A percentile compares a stretch with the other conserved stretches of the same genome.
Conservation (phyloP, 177 flowering plant genomes). For the Vitis hybrid region DNA sequence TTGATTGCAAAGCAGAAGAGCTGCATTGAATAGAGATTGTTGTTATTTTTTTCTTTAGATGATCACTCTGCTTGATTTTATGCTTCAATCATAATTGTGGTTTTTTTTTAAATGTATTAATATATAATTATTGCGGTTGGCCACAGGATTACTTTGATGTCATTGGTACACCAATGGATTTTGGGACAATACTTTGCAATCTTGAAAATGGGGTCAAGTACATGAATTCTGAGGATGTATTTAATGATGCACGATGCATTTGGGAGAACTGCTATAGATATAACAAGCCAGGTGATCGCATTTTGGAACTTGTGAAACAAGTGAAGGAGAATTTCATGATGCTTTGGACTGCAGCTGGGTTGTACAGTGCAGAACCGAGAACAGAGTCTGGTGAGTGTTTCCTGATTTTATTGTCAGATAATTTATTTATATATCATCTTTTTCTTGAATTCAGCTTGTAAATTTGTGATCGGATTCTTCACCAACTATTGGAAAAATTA, state of each 20-base stretch:
- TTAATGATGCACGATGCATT: slow-evolving; percentile 81
- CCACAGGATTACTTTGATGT: slow-evolving; percentile 93
- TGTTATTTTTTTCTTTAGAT: too few relatives aligned
- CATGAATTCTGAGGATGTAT: slow-evolving; percentile 79
- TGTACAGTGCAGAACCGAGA: slow-evolving; percentile 48
- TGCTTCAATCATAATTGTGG: too few relatives aligned
- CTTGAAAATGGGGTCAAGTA: slow-evolving; percentile 75
- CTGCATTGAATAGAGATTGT: too few relatives aligned
- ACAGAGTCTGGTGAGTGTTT: slow-evolving; percentile 48
- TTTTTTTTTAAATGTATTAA: too few relatives aligned
- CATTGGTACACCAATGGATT: slow-evolving; percentile 96
- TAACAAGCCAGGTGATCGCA: slow-evolving; percentile 91
- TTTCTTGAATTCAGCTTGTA: too few relatives aligned
- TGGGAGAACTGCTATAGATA: slow-evolving; percentile 93
- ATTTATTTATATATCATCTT: too few relatives aligned
- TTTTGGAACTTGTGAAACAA: slow-evolving; percentile 86
- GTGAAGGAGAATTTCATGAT: slow-evolving; percentile 89
- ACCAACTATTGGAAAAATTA: too few relatives aligned
- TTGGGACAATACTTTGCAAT: slow-evolving; percentile 88
- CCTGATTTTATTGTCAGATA: too few relatives aligned
- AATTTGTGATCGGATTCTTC: too few relatives aligned
- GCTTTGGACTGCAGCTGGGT: slow-evolving; percentile 85
- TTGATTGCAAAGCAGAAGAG: too few relatives aligned
- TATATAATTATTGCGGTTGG: background rate
- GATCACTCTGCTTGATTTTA: too few relatives aligned